Base-by-base conservation (phyloP, 2,329 filamentous ascomycete genomes). In the Diplodia seriata region DNA sequence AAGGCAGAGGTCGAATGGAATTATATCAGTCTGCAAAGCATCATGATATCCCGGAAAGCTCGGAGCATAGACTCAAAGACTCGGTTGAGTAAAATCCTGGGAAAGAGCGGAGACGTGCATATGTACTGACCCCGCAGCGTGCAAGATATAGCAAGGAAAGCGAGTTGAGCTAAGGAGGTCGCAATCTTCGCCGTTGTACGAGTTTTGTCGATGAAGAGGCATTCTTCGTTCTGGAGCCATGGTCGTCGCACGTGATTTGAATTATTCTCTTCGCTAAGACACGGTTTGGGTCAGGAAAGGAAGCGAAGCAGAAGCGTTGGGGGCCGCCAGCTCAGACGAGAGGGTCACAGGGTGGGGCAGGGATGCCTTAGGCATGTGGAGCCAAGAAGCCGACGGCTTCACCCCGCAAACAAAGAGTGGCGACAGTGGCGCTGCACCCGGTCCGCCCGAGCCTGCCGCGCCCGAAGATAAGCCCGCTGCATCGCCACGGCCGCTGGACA, bases 371-470 rank as follows among this genome's bases (percentile, higher is more conserved):
- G 57, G 40, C 57, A 20, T 14, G 14, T n/a, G 40, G 26, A 26
- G 20, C 38, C 5, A 47, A 49, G n/a, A 3, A 43, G 36, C 55
- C 26, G 55, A 18, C 55, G 20, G 55, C 40, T 31, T 33, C 57
- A 59, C 56, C 56, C 56, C 56, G 56, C 56, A 61, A 61, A 61
- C 57, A 50, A 43, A 50, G 26, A 33, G 57, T 20, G 55, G 55
- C 55, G 55, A 26, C 55, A 43, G 55, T 59, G 57, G 57, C 57
- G 57, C 26, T 62, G 40, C 57, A 26, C 40, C 47, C 40, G 29
- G 40, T 26, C 57, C 57, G 23, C 26, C 57, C 38, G 26, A 33
- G 40, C 56, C 18, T 12, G 15, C 38, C 23, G 38, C n/a, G 23
- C 20, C 4, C 38, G 15, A 47, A n/a, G n/a, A 14, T n/a, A n/a